phyloP scores from a whole-genome alignment of 331 rosid genomes.

The Malus hybrid region DNA sequence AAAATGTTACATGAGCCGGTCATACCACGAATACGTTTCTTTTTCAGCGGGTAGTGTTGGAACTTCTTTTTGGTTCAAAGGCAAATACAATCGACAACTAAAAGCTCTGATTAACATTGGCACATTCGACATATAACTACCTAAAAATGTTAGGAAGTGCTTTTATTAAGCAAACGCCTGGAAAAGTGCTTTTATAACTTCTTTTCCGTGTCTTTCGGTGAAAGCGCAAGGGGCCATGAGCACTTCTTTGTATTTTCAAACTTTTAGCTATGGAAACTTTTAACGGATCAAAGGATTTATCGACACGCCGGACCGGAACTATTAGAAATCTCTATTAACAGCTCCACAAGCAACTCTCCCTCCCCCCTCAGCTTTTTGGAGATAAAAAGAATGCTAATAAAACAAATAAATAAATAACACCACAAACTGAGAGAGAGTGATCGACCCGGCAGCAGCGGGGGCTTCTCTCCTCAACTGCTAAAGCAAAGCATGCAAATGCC shows the following conservation, averaged over 20 bases:
- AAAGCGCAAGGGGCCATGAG: background rate
- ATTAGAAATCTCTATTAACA: background rate
- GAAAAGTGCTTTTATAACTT: no score
- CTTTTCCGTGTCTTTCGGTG: no score
- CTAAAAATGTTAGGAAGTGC: no score
- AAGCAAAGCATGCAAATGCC: slow-evolving; percentile 4
- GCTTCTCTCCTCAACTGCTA: background rate
- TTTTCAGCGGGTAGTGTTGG: background rate
- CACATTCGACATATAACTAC: no score
- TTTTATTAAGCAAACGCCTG: no score
- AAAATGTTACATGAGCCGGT: background rate
- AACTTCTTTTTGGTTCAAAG: background rate
- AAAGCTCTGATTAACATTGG: background rate
- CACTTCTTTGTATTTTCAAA: background rate
- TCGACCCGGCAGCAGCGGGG: background rate
- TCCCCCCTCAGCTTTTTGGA: background rate
- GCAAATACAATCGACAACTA: background rate
- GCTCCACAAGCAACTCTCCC: background rate
- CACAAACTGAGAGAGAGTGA: background rate
- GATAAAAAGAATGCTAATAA: background rate
- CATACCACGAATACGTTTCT: background rate
- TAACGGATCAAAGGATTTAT: background rate
- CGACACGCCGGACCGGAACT: background rate
- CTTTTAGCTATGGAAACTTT: background rate
- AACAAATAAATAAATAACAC: background rate